Base-by-base conservation (phyloP, 768 basidiomycete genomes). In the Serendipita vermifera region DNA sequence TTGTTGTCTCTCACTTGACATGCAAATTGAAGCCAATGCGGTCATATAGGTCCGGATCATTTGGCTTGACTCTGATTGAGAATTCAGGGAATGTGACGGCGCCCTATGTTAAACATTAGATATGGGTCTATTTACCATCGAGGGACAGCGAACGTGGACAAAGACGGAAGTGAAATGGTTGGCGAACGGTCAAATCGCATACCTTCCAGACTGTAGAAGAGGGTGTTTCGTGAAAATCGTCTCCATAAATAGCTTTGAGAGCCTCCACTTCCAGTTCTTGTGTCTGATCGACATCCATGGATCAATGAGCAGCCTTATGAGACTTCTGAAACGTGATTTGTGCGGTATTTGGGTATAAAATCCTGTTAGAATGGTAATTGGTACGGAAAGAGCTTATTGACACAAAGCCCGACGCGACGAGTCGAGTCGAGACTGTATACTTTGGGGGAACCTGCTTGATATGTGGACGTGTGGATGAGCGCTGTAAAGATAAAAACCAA, bases 121-220 rank as follows among this genome's bases (percentile, higher is more conserved):
- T 20, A 24, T 27, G 11, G n/a, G 9, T n/a, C 9, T 9, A 9
- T n/a, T 36, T 36, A 36, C n/a, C 35, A 36, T n/a, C n/a, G n/a
- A n/a, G 35, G n/a, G n/a, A 36, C 35, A n/a, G 35, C 35, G 35
- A 36, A 36, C 29, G 38, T 40, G 57, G 17, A 24, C 22, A 54
- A 35, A 55, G 27, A 3, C 6, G 15, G 17, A 22, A 32, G 55
- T 33, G 43, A 9, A 36, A 2, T 31, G 27, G 9, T 38, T 38
- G 31, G 11, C 22, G 32, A 15, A 26, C 24, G 54, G 24, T 40
- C 14, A 31, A 27, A 33, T 43, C 6, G 66, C 69, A 9, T 35
- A 85, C 87, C 77, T 87, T 89, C 87, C 88, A 91, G 53, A 78
- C 87, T 64, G 79, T 87, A 31, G 83, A 82, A 14, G 85, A 81